phyloP scores from a whole-genome alignment of 192 early-diverging fungal species.

The Cetraspora pellucida region DNA sequence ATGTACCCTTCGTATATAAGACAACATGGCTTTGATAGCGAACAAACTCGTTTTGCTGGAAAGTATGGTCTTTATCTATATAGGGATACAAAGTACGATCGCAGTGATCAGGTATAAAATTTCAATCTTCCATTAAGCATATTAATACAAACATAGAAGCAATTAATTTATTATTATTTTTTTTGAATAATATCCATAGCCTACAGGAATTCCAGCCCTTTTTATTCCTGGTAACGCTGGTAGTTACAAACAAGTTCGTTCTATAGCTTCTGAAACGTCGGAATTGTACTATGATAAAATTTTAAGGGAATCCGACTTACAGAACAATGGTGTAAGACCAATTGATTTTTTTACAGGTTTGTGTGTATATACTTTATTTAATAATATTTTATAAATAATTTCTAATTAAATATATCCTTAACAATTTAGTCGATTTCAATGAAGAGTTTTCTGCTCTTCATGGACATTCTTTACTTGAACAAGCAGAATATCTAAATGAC shows the following conservation, averaged over 20 bases:
- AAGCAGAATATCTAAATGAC: conserved; percentile 84
- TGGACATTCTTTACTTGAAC: conserved; percentile 77
- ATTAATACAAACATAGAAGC: too few relatives aligned
- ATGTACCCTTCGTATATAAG: conserved; percentile 58
- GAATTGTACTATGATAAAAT: conserved; percentile 55
- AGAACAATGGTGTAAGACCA: conserved; percentile 40
- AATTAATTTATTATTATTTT: background rate
- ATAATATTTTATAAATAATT: background rate
- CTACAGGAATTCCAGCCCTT: conserved; percentile 79
- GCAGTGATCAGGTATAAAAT: conserved; percentile 43
- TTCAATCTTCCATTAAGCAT: background rate
- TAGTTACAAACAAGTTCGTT: conserved; percentile 86
- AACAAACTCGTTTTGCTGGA: conserved; percentile 60
- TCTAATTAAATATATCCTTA: background rate
- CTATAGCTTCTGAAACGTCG: conserved; percentile 76
- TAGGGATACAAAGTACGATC: conserved; percentile 63
- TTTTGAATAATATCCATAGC: conserved; percentile 37
- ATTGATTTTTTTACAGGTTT: conserved; percentile 62
- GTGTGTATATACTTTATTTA: background rate
- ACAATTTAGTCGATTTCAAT: conserved; percentile 72
- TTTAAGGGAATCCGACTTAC: conserved; percentile 28
- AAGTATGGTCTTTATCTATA: conserved; percentile 83
- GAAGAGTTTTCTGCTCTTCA: conserved; percentile 93
- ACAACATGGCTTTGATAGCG: conserved; percentile 52
- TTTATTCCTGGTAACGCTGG: conserved; percentile 97